Base-by-base conservation (phyloP, 2,329 filamentous ascomycete species). In the Stachybotrys echinatus region DNA sequence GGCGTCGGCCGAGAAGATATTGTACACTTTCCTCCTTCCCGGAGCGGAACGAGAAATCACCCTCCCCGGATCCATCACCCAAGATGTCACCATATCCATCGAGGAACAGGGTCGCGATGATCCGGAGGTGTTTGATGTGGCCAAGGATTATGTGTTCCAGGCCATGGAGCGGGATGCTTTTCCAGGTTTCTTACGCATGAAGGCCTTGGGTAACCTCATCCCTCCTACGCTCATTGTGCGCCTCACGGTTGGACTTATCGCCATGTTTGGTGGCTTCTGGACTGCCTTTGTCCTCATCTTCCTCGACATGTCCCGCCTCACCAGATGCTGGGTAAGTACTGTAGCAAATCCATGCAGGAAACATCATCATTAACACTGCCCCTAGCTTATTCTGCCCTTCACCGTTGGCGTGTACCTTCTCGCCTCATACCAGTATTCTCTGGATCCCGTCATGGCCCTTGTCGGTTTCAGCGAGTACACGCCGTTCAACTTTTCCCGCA, bases 101-200 rank as follows among this genome's bases (percentile, higher is more conserved):
- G 94, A 99, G 70, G 87, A 92, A 58, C 85, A 90, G 56, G 89
- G 90, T 43, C 85, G 94, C 59, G 94, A 97, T 61, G 94, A 99
- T 65, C 94, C 94, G 0, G 94, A 99, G 68, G 88, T 99, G 12
- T 99, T 99, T 61, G 94, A 97, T 65, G 85, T 89, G 19, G 94
- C 94, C 49, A 99, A 99, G 75, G 94, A 99, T 73, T 99, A 97
- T 66, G 94, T 97, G 54, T 99, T 97, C 69, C 95, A 99, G 71
- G 95, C 95, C 31, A 99, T 99, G 94, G 95, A 99, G 72, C 84
- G 95, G 50, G 94, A 99, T 72, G 94, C 95, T n/a, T 99, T 96
- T 66, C 94, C 95, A 1, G 92, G 92, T 1, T 99, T 99, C 71
- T 77, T 99, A 52, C 83, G 92, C 64, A 89, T 90, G 72, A 97